Evolutionary conservation across 1,284 basidiomycete species (phyloP), one percentile per base, ranked within the genome.

Genomic region (Mycosarcoma mackinlayi): DNA sequence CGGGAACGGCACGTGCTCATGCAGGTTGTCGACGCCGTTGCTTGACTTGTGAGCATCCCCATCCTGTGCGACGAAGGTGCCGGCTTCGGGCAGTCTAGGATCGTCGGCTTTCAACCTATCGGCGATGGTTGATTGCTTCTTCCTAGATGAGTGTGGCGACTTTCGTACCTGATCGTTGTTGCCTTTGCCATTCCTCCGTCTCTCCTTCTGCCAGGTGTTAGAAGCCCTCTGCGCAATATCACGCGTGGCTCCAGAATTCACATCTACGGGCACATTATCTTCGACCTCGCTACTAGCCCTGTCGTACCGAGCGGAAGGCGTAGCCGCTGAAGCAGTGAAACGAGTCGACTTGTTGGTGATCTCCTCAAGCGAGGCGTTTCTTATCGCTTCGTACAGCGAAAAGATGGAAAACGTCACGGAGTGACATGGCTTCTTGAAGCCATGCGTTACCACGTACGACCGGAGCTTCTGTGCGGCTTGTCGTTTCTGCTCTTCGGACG

Each of bases 1-100:
- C 1, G 58, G 58, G 39, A 61, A 61, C 6, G 58, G 58, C 10
- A 61, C 58, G 6, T 44, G 40, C 23, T 61, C 51, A 13, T 61
- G n/a, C 4, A 61, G 35, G 3, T 1, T 18, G 8, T 61, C 45
- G 2, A 31, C 46, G 1, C 37, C 50, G 3, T 37, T 21, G 11
- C 40, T 37, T 0, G 45, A 18, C 30, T 45, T 44, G 28, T 54
- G 50, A 16, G 25, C 42, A 8, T 49, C 51, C 1, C 50, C 51
- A 18, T 54, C 58, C 38, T 44, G 51, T 2, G 58, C 58, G 0
- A 54, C 58, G 21, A 61, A 61, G 3, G 58, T 54, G 1, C 51
- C 58, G 4, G 58, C 58, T 27, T 61, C 58, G n/a, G 51, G 58
- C 35, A 54, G 34, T 8, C 28, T 49, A 6, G 52, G 52, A 21